Percentiles rank a stretch among this genome's conserved stretches.
phyloP scores from a whole-genome alignment of 148 eudicot species.

The Fallopia convolvulus region DNA sequence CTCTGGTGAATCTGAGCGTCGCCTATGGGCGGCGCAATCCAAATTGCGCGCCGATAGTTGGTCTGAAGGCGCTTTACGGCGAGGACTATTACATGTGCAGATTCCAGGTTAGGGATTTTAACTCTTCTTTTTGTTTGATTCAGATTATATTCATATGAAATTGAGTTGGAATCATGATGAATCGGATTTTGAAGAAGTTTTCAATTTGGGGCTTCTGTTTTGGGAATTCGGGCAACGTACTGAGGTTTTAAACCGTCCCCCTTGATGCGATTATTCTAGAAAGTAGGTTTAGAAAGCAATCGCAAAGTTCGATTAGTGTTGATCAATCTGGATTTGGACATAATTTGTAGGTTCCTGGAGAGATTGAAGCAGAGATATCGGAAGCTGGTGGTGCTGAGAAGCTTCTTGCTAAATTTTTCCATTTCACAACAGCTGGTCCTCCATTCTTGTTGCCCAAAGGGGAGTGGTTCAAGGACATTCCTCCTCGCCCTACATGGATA shows the following conservation, averaged over 20 bases:
- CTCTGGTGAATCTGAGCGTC: constrained; percentile 41
- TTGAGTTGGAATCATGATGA: no score
- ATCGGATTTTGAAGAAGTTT: no score
- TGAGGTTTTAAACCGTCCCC: no score
- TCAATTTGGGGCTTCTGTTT: background rate
- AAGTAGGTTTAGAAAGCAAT: no score
- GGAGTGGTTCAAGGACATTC: constrained; percentile 5
- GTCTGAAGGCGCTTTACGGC: constrained; percentile 30
- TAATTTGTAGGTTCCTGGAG: constrained; percentile 18
- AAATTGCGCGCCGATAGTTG: constrained; percentile 14
- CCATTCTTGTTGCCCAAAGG: constrained; percentile 31
- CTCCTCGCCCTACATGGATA: constrained; percentile 35
- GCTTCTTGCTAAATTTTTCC: constrained; percentile 12
- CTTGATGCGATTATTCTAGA: no score
- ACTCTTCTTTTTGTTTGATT: no score
- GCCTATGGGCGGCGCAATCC: constrained; percentile 35
- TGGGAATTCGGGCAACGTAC: no score
- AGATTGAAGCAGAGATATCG: constrained; percentile 36
- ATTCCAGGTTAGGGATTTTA: constrained; percentile 37
- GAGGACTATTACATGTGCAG: constrained; percentile 45
- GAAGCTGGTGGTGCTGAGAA: constrained; percentile 20
- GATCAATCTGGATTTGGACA: background rate
- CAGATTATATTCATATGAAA: no score
- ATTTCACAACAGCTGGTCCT: constrained; percentile 16
- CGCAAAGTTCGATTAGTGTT: no score